phyloP scores from a whole-genome alignment of 345 rosid genomes.

The Microcos paniculata region DNA sequence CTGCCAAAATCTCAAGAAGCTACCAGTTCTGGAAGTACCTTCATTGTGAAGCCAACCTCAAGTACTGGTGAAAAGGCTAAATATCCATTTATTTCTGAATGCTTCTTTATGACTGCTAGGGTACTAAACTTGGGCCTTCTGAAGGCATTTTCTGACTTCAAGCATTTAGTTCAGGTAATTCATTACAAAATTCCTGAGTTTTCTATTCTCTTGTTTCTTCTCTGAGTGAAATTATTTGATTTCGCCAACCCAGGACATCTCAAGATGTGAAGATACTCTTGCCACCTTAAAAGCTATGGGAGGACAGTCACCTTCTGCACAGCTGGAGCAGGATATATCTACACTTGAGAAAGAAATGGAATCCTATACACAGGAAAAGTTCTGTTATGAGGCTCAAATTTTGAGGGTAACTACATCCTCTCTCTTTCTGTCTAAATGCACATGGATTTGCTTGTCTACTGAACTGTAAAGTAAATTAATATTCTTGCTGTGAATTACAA shows the following conservation, averaged over 20 bases:
- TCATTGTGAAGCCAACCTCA: conserved; percentile 34
- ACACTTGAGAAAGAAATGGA: conserved; percentile 85
- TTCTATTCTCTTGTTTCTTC: neutral
- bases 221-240: neutral
- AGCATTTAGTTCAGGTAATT: conserved; percentile 93
- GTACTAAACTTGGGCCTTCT: conserved; percentile 91
- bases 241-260: conserved; percentile 58
- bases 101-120: conserved; percentile 99
- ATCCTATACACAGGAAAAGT: conserved; percentile 75
- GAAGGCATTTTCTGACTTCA: conserved; percentile 95
- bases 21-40: conserved; percentile 55
- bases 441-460: conserved; percentile 1
- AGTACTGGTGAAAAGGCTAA: conserved; percentile 38
- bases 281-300: conserved; percentile 66
- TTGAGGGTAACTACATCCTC: conserved; percentile 69
- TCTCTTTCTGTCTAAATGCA: conserved; percentile 1
- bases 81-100: conserved; percentile 82
- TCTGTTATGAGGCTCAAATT: conserved; percentile 93
- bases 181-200: neutral
- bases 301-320: conserved; percentile 69
- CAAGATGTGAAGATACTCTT: conserved; percentile 76
- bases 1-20: conserved; percentile 76
- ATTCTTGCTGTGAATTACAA: neutral
- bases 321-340: conserved; percentile 62
- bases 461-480: neutral